A percentile compares a stretch with the other conserved stretches of the same genome.
Evolutionary conservation across 2,329 filamentous ascomycete genomes (phyloP).

Genomic region (Aspergillus oerlinghausenensis): DNA sequence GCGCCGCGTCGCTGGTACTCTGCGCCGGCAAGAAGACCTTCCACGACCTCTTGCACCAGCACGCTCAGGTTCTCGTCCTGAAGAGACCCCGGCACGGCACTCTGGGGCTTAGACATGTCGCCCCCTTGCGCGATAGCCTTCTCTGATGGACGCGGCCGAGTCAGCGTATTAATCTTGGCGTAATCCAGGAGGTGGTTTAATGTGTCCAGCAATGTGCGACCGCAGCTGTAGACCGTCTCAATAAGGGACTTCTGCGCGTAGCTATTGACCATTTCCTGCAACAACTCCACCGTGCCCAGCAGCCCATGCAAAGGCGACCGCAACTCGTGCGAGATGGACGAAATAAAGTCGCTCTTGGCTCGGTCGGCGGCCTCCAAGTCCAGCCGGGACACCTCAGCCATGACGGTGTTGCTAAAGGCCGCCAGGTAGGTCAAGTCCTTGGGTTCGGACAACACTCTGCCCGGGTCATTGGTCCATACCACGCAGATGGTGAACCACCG

Average conservation of each 20-base stretch:
- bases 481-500: conserved; percentile 22
- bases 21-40: conserved; percentile 2
- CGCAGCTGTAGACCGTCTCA: conserved; percentile 32
- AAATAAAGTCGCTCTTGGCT: conserved; percentile 28
- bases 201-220: conserved; percentile 37
- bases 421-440: conserved; percentile 20
- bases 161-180: conserved; percentile 18
- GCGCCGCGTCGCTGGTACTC: conserved; percentile 2
- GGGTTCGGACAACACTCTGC: conserved; percentile 14
- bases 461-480: conserved; percentile 17
- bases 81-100: neutral
- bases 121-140: neutral
- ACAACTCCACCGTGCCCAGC: conserved; percentile 21
- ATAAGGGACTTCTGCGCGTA: conserved; percentile 21
- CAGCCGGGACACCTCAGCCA: conserved; percentile 22
- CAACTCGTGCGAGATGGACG: conserved; percentile 28
- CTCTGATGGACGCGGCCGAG: neutral
- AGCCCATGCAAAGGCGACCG: conserved; percentile 30
- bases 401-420: conserved; percentile 23
- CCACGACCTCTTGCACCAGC: conserved; percentile 1
- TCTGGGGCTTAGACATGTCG: neutral
- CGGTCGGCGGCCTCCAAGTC: conserved; percentile 19
- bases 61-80: conserved; percentile 1
- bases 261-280: conserved; percentile 19
- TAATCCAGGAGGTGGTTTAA: conserved; percentile 31